Conservation (phyloP, 2,329 filamentous ascomycete genomes). For the Bipolaris bicolor region DNA sequence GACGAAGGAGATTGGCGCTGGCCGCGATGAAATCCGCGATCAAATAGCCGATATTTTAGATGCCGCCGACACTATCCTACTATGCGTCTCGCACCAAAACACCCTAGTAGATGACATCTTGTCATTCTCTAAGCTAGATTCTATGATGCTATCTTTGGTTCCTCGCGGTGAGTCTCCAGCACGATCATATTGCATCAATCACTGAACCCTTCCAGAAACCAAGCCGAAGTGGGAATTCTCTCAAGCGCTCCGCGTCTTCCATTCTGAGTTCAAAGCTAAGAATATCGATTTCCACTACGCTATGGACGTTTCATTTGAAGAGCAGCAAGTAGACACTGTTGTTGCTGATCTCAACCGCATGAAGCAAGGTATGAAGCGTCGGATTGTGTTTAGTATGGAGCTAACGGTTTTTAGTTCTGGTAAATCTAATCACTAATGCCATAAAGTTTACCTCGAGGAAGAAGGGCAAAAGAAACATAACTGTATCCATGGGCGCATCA, state of each 20-base stretch:
- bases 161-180: slow-evolving; percentile 31
- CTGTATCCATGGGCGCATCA: slow-evolving; percentile 51
- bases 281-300: slow-evolving; percentile 48
- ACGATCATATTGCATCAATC: slow-evolving; percentile 2
- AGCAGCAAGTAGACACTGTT: slow-evolving; percentile 48
- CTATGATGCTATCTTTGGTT: slow-evolving; percentile 52
- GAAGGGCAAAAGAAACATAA: slow-evolving; percentile 48
- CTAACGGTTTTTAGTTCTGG: slow-evolving; percentile 43
- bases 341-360: slow-evolving; percentile 47
- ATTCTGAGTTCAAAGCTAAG: slow-evolving; percentile 48
- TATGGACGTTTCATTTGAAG: slow-evolving; percentile 51
- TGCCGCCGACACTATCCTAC: slow-evolving; percentile 49
- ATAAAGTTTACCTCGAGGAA: slow-evolving; percentile 56
- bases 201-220: slow-evolving; percentile 28
- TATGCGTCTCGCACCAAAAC: slow-evolving; percentile 54
- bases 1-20: slow-evolving; percentile 30
- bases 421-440: slow-evolving; percentile 54
- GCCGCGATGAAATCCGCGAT: slow-evolving; percentile 22
- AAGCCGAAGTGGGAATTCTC: slow-evolving; percentile 49
- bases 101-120: slow-evolving; percentile 57
- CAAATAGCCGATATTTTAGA: slow-evolving; percentile 42
- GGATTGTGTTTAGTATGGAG: rapidly evolving
- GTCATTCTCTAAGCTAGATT: slow-evolving; percentile 56
- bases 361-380: slow-evolving; percentile 38
- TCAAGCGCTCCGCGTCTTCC: slow-evolving; percentile 49